Conservation (phyloP, 1,284 basidiomycete species). For the Ceratobasidium sp. region DNA sequence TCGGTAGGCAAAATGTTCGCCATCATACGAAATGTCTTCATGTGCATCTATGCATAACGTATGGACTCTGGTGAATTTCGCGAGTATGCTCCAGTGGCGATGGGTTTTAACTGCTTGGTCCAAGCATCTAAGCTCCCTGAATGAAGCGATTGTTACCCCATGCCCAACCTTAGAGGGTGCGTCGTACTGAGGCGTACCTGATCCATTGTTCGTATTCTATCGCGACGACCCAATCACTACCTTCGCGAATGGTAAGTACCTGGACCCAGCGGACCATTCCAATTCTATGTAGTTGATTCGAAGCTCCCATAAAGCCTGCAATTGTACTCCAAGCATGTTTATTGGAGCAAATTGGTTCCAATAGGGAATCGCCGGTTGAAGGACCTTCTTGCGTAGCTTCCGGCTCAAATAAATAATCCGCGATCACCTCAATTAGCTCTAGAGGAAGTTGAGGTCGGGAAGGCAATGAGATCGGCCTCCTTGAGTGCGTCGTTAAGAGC, state of each 20-base stretch:
- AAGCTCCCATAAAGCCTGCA: conserved; percentile 24
- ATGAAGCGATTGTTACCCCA: not conserved
- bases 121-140: conserved; percentile 8
- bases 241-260: not conserved
- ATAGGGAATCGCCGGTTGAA: too few relatives aligned
- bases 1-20: conserved; percentile 11
- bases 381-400: not conserved
- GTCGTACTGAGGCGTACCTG: not conserved
- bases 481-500: too few relatives aligned
- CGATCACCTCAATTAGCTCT: conserved; percentile 6
- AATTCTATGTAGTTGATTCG: not conserved
- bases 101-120: not conserved
- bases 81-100: not conserved
- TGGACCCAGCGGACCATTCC: conserved; percentile 7
- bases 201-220: conserved; percentile 3
- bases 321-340: conserved; percentile 21
- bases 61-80: not conserved
- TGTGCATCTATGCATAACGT: not conserved
- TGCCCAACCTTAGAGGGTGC: not conserved
- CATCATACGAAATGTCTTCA: not conserved
- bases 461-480: too few relatives aligned
- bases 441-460: not conserved
- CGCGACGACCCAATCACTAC: not conserved
- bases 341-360: not conserved
- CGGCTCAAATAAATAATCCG: conserved; percentile 19